Evolutionary conservation across 2,329 filamentous ascomycete genomes (phyloP), one percentile per base, ranked within the genome.

Genomic region (Mycocentrospora acerina): DNA sequence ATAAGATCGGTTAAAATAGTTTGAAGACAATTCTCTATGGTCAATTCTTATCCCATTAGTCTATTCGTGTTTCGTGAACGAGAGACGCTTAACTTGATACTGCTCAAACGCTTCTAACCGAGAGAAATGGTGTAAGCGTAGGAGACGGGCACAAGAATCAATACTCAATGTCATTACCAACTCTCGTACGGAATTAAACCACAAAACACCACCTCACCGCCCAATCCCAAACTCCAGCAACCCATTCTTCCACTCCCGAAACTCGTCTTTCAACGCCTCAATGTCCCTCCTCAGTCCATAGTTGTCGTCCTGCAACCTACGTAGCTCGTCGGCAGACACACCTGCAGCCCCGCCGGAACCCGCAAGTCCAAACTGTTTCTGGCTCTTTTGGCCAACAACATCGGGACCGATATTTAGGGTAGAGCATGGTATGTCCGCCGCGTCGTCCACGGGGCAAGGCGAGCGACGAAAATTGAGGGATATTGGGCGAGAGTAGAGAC

Each of bases 261-360:
- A 47, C 29, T 62, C 57, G 9, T 41, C 29, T n/a, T 46, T 39
- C 34, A 62, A 28, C 9, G 38, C 28, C 8, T 24, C 35, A 14
- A 62, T 37, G 24, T 59, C 49, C 11, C 32, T 16, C 15, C 41
- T 44, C 28, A 60, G 26, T 3, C 14, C 22, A n/a, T 35, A 36
- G 7, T 48, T 38, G 2, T 58, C 48, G 14, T 38, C 29, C 26
- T 34, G 32, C 16, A 55, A 33, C 13, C 28, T 36, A 7, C 17
- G 28, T 13, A 38, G 19, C 17, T 40, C 42, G 8, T 36, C 22
- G 19, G 3, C 29, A n/a, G 10, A 7, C 8, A 13, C 24, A 17
- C 4, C 16, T 8, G 16, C 17, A n/a, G 16, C 14, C 17, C 19
- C 17, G 9, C 17, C 7, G 28, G n/a, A n/a, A 9, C 26, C 7